Base-by-base conservation (phyloP, 495 filamentous ascomycete genomes). In the Penicillium canariense region DNA sequence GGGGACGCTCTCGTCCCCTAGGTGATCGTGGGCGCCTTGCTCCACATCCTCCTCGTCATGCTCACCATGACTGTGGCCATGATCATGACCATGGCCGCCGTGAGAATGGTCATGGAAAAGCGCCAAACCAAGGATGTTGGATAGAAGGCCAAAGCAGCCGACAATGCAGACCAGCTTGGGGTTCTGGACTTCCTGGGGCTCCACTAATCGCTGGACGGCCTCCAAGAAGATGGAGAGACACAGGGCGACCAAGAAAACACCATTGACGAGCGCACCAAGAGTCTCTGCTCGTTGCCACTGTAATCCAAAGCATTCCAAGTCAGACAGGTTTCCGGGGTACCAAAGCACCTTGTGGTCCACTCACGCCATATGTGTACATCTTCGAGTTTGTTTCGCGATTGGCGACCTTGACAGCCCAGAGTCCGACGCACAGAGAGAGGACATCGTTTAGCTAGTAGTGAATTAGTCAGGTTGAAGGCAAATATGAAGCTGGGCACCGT, bases 241-340 rank as follows among this genome's bases (percentile, higher is more conserved):
- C 15, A 98, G 80, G 0, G 94, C 94, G 61, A 98, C 91, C 39
- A 98, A 78, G 72, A 98, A 98, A 3, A 97, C 92, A 51, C 95
- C 94, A 61, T 98, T 98, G 64, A 97, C 86, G 45, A 96, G 80
- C 15, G 94, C 94, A 66, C 94, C 94, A 7, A 98, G 81, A 15
- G 96, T 96, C 78, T 98, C 94, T n/a, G 94, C 94, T 40, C 95
- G 88, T 80, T 97, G 86, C 90, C 91, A 98, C 80, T 92, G 61
- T 25, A 73, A 50, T 66, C 72, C 1, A 22, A 36, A 76, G 63
- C 35, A 68, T 69, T 48, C 69, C 48, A 22, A 23, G 56, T 70
- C 40, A 67, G 61, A 49, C 36, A 9, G 42, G 30, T 22, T 56
- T 58, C 32, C 34, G 43, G 46, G 28, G 53, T 46, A 40, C 40